phyloP scores from a whole-genome alignment of 2,329 filamentous ascomycete genomes.

The Microsporum ferrugineum region DNA sequence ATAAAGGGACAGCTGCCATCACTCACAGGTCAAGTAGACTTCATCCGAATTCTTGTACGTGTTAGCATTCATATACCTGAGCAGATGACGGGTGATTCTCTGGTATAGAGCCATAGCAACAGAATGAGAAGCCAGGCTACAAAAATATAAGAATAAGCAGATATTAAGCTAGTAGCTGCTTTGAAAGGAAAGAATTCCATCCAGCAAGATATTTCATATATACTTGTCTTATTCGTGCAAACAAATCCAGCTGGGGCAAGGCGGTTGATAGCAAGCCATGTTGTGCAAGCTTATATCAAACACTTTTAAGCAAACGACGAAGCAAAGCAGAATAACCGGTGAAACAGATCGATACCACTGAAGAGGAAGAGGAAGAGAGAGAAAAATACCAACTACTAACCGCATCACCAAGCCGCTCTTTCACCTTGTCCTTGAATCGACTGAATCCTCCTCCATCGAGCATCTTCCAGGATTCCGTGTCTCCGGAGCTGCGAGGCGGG shows the following conservation, averaged over 20 bases:
- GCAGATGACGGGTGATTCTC: not conserved
- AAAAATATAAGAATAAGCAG: not conserved
- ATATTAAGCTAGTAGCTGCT: not conserved
- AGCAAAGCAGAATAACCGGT: not conserved
- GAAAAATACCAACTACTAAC: constrained; percentile 15
- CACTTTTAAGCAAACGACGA: not conserved
- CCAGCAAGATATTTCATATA: not conserved
- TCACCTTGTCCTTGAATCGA: constrained; percentile 9
- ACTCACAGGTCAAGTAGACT: constrained; percentile 59
- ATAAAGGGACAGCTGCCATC: not conserved
- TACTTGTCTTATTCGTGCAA: not conserved
- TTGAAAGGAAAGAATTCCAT: not conserved
- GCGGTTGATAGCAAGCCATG: not conserved
- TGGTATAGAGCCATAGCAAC: not conserved
- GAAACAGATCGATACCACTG: not conserved
- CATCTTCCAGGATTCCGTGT: not conserved
- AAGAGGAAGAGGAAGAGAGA: constrained; percentile 1
- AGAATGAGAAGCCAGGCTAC: not conserved
- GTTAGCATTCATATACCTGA: constrained; percentile 14
- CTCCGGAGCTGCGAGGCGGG: not conserved
- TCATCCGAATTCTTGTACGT: constrained; percentile 46
- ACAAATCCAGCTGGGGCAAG: not conserved
- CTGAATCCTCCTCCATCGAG: constrained; percentile 9
- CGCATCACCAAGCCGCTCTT: constrained; percentile 7
- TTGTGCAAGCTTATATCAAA: constrained; percentile 1